These are phyloP conservation scores for Secale cereale DNA, from an alignment of 176 grass and related monocot genomes.

Conservation along the genomic window DNA sequence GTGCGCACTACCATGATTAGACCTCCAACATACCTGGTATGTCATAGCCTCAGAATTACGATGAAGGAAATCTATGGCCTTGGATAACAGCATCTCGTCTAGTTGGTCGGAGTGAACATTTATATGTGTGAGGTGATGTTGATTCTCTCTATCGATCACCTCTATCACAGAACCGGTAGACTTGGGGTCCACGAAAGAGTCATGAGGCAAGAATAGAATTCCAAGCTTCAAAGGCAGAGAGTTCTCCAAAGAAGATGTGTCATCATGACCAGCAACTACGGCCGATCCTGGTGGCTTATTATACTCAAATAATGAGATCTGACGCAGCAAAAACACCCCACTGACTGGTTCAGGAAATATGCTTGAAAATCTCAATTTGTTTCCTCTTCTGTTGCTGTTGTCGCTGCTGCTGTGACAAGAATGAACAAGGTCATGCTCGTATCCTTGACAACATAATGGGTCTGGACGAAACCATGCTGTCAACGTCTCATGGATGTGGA, in stretches of 20 bases:
- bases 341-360: constrained; percentile 5
- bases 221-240: neutral
- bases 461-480: neutral
- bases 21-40: constrained; percentile 10
- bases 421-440: too few species aligned
- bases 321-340: neutral
- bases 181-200: neutral
- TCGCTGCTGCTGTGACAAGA: neutral
- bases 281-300: neutral
- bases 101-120: neutral
- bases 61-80: neutral
- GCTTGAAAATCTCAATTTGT: neutral
- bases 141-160: constrained; percentile 5
- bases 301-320: neutral
- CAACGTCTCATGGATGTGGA: neutral
- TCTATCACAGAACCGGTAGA: neutral
- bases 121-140: neutral
- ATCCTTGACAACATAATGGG: neutral
- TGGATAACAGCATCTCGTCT: constrained; percentile 2
- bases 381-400: neutral
- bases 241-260: neutral
- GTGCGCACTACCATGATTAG: constrained; percentile 13
- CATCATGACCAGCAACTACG: neutral
- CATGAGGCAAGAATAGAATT: neutral
- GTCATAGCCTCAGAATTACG: neutral